phyloP scores from a whole-genome alignment of 148 eudicot genomes.

The Pouteria glomerata region DNA sequence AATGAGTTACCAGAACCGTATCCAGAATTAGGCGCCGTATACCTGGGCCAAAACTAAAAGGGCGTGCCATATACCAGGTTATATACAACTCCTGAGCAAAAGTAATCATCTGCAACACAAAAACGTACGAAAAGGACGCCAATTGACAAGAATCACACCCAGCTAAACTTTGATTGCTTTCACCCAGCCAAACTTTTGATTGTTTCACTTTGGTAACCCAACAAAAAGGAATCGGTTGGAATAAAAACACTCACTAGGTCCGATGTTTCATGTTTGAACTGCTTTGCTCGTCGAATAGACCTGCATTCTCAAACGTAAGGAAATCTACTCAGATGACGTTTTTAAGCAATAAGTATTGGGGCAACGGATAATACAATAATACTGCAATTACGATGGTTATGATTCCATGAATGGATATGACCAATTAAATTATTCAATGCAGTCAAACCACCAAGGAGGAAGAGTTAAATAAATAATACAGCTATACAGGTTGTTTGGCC shows the following conservation, averaged over 20 bases:
- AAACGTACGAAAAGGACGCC: not conserved
- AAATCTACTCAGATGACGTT: not conserved
- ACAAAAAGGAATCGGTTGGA: not conserved
- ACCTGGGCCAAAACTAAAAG: not conserved
- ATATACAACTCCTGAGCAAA: not conserved
- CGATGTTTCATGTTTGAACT: constrained; percentile 2
- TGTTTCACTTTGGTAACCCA: not conserved
- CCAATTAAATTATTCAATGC: not conserved
- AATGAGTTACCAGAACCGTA: not conserved
- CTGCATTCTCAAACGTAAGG: not conserved
- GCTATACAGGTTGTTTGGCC: not conserved
- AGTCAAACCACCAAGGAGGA: not conserved
- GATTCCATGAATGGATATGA: not conserved
- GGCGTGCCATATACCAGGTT: not conserved
- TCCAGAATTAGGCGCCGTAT: not conserved
- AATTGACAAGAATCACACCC: not conserved
- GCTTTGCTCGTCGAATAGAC: not conserved
- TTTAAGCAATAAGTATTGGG: not conserved
- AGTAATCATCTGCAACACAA: not conserved
- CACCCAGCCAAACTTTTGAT: not conserved
- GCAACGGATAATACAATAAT: not conserved
- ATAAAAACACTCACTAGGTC: not conserved
- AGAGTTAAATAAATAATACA: no score
- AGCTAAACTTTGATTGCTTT: no score
- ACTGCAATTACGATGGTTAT: no score